Percentiles rank a stretch among this genome's conserved stretches.
Conservation (phyloP, 2,329 filamentous ascomycete genomes). For the Aspergillus melleus region DNA sequence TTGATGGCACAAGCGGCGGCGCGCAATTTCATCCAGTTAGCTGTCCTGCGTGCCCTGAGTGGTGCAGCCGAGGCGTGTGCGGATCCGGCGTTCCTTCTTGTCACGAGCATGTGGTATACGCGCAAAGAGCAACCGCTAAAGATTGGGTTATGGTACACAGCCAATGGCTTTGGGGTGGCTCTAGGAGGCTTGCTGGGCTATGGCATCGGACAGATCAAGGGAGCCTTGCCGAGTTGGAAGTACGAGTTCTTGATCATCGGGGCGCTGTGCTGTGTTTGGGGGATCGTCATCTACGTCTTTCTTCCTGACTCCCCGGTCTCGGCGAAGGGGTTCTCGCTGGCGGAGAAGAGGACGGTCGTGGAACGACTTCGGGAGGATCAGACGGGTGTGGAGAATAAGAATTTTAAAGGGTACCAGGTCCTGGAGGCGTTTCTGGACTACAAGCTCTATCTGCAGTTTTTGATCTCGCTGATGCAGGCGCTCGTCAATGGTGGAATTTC, state of each 20-base stretch:
- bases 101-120: slow-evolving; percentile 67
- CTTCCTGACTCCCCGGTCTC: slow-evolving; percentile 60
- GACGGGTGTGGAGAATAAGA: slow-evolving; percentile 60
- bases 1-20: slow-evolving; percentile 40
- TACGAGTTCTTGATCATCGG: slow-evolving; percentile 67
- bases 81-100: slow-evolving; percentile 63
- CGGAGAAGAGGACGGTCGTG: background rate
- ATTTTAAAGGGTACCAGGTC: slow-evolving; percentile 56
- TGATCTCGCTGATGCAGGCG: slow-evolving; percentile 48
- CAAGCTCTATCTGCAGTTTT: slow-evolving; percentile 60
- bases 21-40: slow-evolving; percentile 54
- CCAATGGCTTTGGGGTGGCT: slow-evolving; percentile 60
- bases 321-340: slow-evolving; percentile 57
- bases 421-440: slow-evolving; percentile 58
- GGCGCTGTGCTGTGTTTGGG: slow-evolving; percentile 60
- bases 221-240: slow-evolving; percentile 60
- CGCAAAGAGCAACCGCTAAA: slow-evolving; percentile 61
- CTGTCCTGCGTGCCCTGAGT: slow-evolving; percentile 56
- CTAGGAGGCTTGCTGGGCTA: slow-evolving; percentile 59
- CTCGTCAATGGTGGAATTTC: slow-evolving; percentile 58
- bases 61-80: slow-evolving; percentile 57
- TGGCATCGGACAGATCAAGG: slow-evolving; percentile 61
- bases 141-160: slow-evolving; percentile 61
- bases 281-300: slow-evolving; percentile 57
- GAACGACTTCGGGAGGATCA: slow-evolving; percentile 58